Evolutionary conservation across 2,329 filamentous ascomycete species (phyloP), one percentile per base, ranked within the genome.

Genomic region (Ophiostoma sp.): DNA sequence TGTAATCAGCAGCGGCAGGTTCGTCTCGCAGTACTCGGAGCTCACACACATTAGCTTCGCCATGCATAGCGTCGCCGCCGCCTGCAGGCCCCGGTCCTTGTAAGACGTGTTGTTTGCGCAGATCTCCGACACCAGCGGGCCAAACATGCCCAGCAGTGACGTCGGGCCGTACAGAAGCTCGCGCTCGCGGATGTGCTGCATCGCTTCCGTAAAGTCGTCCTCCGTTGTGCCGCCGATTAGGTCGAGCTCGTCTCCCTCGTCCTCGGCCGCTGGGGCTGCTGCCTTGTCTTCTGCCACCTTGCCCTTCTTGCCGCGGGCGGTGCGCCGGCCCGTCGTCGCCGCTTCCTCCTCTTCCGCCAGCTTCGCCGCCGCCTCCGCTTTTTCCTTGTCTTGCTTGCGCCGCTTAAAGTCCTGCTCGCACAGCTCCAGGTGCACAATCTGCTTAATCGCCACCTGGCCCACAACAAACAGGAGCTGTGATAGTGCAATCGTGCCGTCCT

Each of bases 11-110:
- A 99, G 88, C 5, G 92, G 91, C 12, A 99, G 84, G 75, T 99
- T 96, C 55, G 86, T 85, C 79, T 98, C 95, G 79, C 95, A 99
- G 80, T 97, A 99, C 78, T 98, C 93, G 5, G 91, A 89, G 74
- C 92, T 96, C 58, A 99, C 93, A 75, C 96, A 99, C 96, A 99
- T 99, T 70, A 99, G 87, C 81, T 99, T 99, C 4, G 94, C 94
- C 75, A 99, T 85, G 76, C 95, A 99, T 8, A 99, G 82, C 0
- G 95, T 97, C 11, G 95, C 93, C 55, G 96, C 92, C 36, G 93
- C 92, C 79, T 99, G 95, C 11, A 99, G 85, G 68, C 92, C 92
- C 72, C 90, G 89, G 79, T 97, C 93, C 68, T 89, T 88, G 79
- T 98, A 98, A 0, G 89, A 88, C 5, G 93, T 97, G 79, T 96